A percentile compares a stretch with the other conserved stretches of the same genome.
phyloP scores from a whole-genome alignment of 78 protist genomes.

The Dictyostelium firmibasis region DNA sequence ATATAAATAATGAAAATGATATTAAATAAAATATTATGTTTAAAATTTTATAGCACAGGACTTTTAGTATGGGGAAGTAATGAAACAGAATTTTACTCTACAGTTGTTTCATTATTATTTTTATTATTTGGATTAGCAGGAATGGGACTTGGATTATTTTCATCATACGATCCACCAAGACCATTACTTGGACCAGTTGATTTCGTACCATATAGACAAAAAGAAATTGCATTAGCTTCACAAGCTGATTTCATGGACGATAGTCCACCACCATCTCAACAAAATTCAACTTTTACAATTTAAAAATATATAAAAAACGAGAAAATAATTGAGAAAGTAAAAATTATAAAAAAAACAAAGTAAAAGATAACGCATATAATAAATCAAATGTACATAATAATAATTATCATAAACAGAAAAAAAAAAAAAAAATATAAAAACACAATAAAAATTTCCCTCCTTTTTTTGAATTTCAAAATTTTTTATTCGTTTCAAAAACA shows the following conservation, averaged over 20 bases:
- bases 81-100: slow-evolving; percentile 3
- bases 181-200: slow-evolving; percentile 40
- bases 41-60: slow-evolving; percentile 48
- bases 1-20: too few relatives aligned
- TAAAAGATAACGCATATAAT: neutral
- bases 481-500: neutral
- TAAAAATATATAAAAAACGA: neutral
- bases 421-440: too few relatives aligned
- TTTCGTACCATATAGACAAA: slow-evolving; percentile 36
- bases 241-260: slow-evolving; percentile 41
- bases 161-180: slow-evolving; percentile 56
- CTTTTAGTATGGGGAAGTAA: slow-evolving; percentile 54
- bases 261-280: neutral
- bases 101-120: slow-evolving; percentile 33
- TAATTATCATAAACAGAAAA: neutral
- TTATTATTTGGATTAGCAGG: slow-evolving; percentile 49
- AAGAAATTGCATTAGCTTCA: slow-evolving; percentile 34
- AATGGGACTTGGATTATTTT: slow-evolving; percentile 35
- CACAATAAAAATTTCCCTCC: neutral
- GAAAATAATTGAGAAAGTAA: neutral
- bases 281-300: slow-evolving; percentile 22
- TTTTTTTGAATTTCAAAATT: neutral
- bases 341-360: neutral
- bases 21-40: too few relatives aligned
- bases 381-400: neutral